Conservation (phyloP, 2,329 filamentous ascomycete species). For the Cladophialophora psammophila region DNA sequence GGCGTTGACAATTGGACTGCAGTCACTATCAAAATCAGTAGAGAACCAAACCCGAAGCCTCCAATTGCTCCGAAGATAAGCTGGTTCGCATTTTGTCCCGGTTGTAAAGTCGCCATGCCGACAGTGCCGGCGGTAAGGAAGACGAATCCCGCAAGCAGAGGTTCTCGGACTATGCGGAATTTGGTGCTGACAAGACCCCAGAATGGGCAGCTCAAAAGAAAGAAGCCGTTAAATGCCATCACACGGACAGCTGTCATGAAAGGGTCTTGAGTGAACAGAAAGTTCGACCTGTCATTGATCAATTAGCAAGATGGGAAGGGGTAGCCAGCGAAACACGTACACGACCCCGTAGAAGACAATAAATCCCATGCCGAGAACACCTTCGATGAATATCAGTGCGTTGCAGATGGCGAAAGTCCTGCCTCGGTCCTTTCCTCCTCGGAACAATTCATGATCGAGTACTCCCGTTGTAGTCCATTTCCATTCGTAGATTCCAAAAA, state of each 20-base stretch:
- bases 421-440: conserved; percentile 5
- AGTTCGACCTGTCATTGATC: neutral
- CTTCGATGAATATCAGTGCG: conserved; percentile 26
- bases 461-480: conserved; percentile 25
- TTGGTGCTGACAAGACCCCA: conserved; percentile 10
- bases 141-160: conserved; percentile 13
- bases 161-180: conserved; percentile 12
- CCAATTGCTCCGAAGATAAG: conserved; percentile 11
- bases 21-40: conserved; percentile 12
- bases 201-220: neutral
- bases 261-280: conserved; percentile 1
- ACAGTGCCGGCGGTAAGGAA: conserved; percentile 6
- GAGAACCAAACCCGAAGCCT: conserved; percentile 15
- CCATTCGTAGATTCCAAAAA: conserved; percentile 24
- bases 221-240: neutral
- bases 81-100: neutral
- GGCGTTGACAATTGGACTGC: conserved; percentile 20
- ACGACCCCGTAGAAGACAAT: conserved; percentile 24
- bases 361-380: conserved; percentile 8
- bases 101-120: conserved; percentile 17
- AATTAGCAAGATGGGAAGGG: too few relatives aligned
- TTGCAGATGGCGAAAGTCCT: conserved; percentile 23
- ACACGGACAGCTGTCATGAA: neutral
- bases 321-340: neutral
- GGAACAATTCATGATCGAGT: conserved; percentile 26